Evolutionary conservation across 768 basidiomycete genomes (phyloP).

Genomic region (Psilocybe cyanescens): DNA sequence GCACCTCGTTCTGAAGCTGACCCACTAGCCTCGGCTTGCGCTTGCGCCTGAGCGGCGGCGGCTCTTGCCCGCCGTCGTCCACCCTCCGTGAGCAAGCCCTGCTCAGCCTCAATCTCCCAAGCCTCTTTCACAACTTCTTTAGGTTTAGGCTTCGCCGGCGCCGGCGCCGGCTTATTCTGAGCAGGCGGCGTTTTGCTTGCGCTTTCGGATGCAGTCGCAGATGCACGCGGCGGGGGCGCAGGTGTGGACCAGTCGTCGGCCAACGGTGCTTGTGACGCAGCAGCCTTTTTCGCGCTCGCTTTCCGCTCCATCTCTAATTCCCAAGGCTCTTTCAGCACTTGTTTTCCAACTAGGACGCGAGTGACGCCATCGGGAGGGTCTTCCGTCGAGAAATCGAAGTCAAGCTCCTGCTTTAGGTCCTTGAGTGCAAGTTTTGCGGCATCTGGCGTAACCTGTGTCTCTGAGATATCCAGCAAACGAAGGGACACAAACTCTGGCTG

Average conservation of each 20-base stretch:
- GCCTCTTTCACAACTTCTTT: constrained; percentile 59
- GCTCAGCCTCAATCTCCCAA: constrained; percentile 85
- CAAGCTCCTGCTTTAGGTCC: constrained; percentile 51
- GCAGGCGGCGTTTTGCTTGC: constrained; percentile 6
- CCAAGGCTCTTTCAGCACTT: constrained; percentile 75
- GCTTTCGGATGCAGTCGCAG: constrained; percentile 15
- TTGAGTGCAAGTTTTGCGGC: constrained; percentile 48
- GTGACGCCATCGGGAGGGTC: constrained; percentile 56
- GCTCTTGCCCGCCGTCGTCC: constrained; percentile 69
- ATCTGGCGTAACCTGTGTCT: constrained; percentile 60
- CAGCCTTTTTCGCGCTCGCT: constrained; percentile 41
- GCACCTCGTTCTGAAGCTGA: constrained; percentile 20
- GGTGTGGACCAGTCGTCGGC: constrained; percentile 22
- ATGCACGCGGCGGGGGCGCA: constrained; percentile 6
- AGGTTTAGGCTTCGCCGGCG: constrained; percentile 27
- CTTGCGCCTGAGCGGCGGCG: constrained; percentile 36
- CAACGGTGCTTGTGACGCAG: constrained; percentile 4
- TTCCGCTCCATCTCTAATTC: constrained; percentile 74
- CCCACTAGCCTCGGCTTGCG: constrained; percentile 3
- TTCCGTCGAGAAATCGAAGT: constrained; percentile 57
- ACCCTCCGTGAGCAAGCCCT: constrained; percentile 75
- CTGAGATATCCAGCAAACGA: constrained; percentile 64
- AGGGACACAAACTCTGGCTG: constrained; percentile 51
- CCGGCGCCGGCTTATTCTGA: constrained; percentile 3
- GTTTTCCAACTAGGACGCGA: constrained; percentile 70